These are phyloP conservation scores for Diaporthe australafricana DNA, from an alignment of 2,329 filamentous ascomycete genomes.

Conservation along the genomic window DNA sequence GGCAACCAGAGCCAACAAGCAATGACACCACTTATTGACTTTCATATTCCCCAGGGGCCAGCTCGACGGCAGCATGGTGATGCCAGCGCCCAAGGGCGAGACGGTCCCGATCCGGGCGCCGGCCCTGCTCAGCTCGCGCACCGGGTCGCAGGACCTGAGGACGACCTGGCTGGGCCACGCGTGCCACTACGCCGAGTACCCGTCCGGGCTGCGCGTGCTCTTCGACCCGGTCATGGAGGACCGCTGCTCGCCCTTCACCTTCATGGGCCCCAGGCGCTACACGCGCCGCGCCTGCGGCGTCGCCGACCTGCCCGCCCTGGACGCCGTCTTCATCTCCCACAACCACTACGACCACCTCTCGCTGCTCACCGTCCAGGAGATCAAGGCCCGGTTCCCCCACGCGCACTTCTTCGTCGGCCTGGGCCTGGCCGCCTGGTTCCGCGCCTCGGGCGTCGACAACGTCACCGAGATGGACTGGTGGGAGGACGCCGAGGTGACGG, in stretches of 20 bases:
- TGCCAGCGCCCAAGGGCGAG: slow-evolving; percentile 72
- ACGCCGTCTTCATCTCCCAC: slow-evolving; percentile 86
- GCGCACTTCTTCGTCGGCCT: slow-evolving; percentile 91
- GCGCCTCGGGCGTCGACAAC: slow-evolving; percentile 74
- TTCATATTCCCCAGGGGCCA: slow-evolving; percentile 28
- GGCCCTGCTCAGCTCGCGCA: slow-evolving; percentile 71
- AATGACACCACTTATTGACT: background rate
- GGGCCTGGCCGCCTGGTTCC: slow-evolving; percentile 87
- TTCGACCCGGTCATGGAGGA: slow-evolving; percentile 96
- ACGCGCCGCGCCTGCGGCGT: slow-evolving; percentile 82
- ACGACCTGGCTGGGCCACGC: slow-evolving; percentile 97
- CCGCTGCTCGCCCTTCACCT: slow-evolving; percentile 81
- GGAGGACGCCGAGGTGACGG: slow-evolving; percentile 81
- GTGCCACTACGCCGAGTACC: slow-evolving; percentile 93
- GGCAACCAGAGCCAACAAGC: background rate
- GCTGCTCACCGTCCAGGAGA: slow-evolving; percentile 77
- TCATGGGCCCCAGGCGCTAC: slow-evolving; percentile 80
- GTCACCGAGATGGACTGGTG: slow-evolving; percentile 97
- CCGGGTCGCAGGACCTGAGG: slow-evolving; percentile 65
- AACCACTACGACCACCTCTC: slow-evolving; percentile 95
- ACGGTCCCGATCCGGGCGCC: slow-evolving; percentile 77
- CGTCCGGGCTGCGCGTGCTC: slow-evolving; percentile 84
- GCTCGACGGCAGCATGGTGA: slow-evolving; percentile 51
- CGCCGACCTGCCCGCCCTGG: slow-evolving; percentile 80
- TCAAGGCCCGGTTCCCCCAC: slow-evolving; percentile 77